Base-by-base conservation (phyloP, 495 filamentous ascomycete genomes). In the Acidomyces sp. region DNA sequence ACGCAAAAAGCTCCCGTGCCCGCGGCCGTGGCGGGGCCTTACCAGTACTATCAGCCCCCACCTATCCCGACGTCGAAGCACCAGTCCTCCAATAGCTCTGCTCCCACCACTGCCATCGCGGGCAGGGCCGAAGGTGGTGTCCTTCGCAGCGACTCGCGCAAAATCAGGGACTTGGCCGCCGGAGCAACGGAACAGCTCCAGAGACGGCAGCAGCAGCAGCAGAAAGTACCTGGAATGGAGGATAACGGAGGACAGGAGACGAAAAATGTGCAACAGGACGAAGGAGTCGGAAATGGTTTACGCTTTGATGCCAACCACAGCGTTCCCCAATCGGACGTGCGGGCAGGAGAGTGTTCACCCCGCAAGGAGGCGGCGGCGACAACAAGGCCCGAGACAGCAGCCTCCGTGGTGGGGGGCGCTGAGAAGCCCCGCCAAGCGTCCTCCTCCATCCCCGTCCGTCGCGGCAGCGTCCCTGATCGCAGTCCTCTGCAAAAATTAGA, bases 401-500 rank as follows among this genome's bases (percentile, higher is more conserved):
- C 34, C 24, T 21, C 4, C 2, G 25, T 35, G 3, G 34, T 26
- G n/a, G 26, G 32, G 13, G 34, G 32, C 15, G 13, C 48, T 1
- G 43, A 51, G 20, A 10, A 22, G 2, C n/a, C n/a, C n/a, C n/a
- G n/a, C n/a, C n/a, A n/a, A n/a, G n/a, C n/a, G n/a, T n/a, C n/a
- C n/a, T n/a, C n/a, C n/a, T n/a, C n/a, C n/a, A n/a, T n/a, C n/a
- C n/a, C n/a, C n/a, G 12, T 28, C 12, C 25, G 37, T 13, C 41
- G 52, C 28, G 64, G 67, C 29, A 82, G 75, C 62, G 80, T 85
- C 38, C 69, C 74, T 17, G 79, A 86, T 54, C 74, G 82, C 36
- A 94, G 87, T 34, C 90, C 90, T 23, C 64, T 97, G 17, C 90
- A 96, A 57, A 86, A 77, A 58, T 74, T 97, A 38, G 90, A 95